Evolutionary conservation across 352 stramenopile species (phyloP), one percentile per base, ranked within the genome.

Genomic region (Pilasporangium apinafurcum): DNA sequence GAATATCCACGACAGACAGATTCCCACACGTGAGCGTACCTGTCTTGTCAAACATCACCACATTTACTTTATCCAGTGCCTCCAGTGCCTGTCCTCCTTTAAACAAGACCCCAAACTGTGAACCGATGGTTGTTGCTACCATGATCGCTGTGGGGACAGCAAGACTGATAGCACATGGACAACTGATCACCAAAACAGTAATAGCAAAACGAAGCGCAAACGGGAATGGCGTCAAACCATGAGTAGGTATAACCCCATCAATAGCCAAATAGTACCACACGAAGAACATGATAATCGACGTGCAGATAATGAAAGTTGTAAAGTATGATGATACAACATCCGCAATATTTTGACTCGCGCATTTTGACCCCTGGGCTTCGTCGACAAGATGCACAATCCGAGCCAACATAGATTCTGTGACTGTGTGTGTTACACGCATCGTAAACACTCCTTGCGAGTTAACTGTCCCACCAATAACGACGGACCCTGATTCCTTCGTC

Each of bases 1-100:
- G 20, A 8, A 64, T 32, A 4, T 62, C 51, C 18, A 67, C 63
- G 21, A 88, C 63, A 0, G 68, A 53, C 36, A 86, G 56, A 5
- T 71, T 66, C 4, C 74, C 77, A 13, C 48, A 76, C 14, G 79
- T 91, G 27, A 89, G 69, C 8, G 79, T 91, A 5, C 79, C 79
- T 1, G 79, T 91, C 56, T 91, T 91, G 56, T 91, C 76, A 37
- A 91, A 89, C 39, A 91, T 65, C n/a, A 91, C 65, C 14, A 66
- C 69, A 51, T 86, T 63, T 29, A 87, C 68, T 24, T 76, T 44
- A 29, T 83, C 63, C 2, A 86, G 64, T 9, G 68, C 75, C 44
- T 95, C 82, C 3, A 95, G 44, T 1, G 72, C 79, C 5, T 68
- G 60, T 0, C 79, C 77, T 21, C 82, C 71, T 21, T 93, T 93